Base-by-base conservation (phyloP, 495 filamentous ascomycete genomes). In the Penicillium fimorum region DNA sequence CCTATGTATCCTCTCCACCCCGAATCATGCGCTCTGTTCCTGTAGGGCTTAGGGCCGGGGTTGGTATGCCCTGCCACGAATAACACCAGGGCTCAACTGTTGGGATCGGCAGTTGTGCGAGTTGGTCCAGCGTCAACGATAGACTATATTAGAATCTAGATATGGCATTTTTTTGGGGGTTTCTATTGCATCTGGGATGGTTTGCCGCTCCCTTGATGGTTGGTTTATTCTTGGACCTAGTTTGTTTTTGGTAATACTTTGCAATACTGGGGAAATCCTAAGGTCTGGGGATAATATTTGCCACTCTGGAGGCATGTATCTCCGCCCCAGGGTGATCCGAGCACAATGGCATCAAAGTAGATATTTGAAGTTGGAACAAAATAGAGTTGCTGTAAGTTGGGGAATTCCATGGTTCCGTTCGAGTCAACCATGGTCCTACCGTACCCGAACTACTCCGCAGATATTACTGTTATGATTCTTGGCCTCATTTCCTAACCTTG, bases 21-120 rank as follows among this genome's bases (percentile, higher is more conserved):
- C 4, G 13, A 7, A 8, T 35, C 11, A 0, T 46, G 17, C 7
- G 6, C n/a, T 1, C 24, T 24, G 11, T 17, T 17, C 35, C 17
- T 15, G 38, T 56, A 50, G 25, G 54, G 54, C 46, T 56, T 49
- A 55, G 53, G 12, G 45, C 37, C 25, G 37, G 9, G 33, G n/a
- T 30, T 41, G 44, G 15, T 44, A n/a, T 2, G 2, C 15, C 33
- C n/a, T 17, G 20, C 41, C n/a, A 25, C 42, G 51, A 54, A 54
- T 54, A 46, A 17, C 22, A 54, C 11, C 10, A 11, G 29, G 51
- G 22, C 42, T 38, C 32, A 35, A 24, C 13, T 35, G 42, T 47
- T 54, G 20, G 35, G 32, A 47, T 54, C 42, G 22, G 33, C 52
- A 17, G n/a, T 18, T 44, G 11, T 9, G 9, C 27, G 10, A 46